These are phyloP conservation scores for Elsinoe ampelina DNA, from an alignment of 2,329 filamentous ascomycete species.

Conservation along the genomic window DNA sequence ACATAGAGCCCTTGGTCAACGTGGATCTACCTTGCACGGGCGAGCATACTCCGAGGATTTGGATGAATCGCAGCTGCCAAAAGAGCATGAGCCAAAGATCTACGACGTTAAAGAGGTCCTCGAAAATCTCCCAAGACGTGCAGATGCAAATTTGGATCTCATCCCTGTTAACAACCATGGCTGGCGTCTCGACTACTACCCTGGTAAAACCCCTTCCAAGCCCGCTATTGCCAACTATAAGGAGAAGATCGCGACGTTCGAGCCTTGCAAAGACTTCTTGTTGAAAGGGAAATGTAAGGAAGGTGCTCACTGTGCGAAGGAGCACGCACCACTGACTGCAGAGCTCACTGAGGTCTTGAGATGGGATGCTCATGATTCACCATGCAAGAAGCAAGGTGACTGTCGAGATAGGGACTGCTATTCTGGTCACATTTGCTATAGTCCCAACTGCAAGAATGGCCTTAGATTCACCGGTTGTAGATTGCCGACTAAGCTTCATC, in stretches of 20 bases:
- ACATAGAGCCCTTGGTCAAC: not conserved
- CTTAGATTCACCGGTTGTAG: slow-evolving; percentile 23
- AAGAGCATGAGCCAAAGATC: not conserved
- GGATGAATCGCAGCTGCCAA: not conserved
- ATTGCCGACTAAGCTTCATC: slow-evolving; percentile 10
- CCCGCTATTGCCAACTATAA: slow-evolving; percentile 30
- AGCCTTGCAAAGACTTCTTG: slow-evolving; percentile 40
- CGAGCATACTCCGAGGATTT: not conserved
- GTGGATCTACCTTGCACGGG: not conserved
- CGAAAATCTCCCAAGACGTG: slow-evolving; percentile 18
- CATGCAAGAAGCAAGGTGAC: slow-evolving; percentile 32
- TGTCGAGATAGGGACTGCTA: slow-evolving; percentile 39
- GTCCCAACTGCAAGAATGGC: slow-evolving; percentile 21
- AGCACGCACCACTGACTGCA: slow-evolving; percentile 37
- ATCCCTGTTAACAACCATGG: slow-evolving; percentile 41
- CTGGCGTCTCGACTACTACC: slow-evolving; percentile 40
- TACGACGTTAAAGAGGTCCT: slow-evolving; percentile 11
- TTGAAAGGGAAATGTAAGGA: slow-evolving; percentile 26
- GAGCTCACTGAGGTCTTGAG: slow-evolving; percentile 34
- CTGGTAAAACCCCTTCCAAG: slow-evolving; percentile 28
- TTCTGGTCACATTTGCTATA: slow-evolving; percentile 39
- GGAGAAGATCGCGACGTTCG: not conserved
- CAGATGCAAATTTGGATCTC: slow-evolving; percentile 20
- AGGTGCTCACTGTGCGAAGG: slow-evolving; percentile 35
- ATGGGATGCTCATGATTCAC: slow-evolving; percentile 36